phyloP scores from a whole-genome alignment of 257 asterid genomes.

The Nicotiana tomentosiformis region DNA sequence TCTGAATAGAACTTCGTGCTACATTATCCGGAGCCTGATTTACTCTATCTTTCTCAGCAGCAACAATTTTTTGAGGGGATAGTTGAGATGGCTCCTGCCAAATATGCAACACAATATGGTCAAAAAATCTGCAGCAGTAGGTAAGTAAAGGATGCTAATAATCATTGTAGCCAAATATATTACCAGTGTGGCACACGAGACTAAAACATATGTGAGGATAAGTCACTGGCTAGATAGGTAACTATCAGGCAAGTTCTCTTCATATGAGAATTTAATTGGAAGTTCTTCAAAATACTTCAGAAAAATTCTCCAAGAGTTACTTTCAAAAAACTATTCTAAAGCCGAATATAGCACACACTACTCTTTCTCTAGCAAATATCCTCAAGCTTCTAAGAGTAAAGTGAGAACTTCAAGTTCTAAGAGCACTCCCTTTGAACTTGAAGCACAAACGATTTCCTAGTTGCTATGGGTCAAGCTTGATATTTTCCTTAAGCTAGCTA shows the following conservation, averaged over 20 bases:
- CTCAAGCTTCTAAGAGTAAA: not conserved
- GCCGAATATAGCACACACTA: not conserved
- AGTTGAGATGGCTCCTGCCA: slow-evolving; percentile 39
- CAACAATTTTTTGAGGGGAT: slow-evolving; percentile 14
- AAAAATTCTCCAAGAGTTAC: not conserved
- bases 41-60: slow-evolving; percentile 19
- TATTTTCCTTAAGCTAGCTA: not conserved
- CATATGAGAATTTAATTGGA: not conserved
- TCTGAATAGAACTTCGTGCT: slow-evolving; percentile 15
- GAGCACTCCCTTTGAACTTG: not conserved
- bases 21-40: slow-evolving; percentile 7
- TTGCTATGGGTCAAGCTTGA: not conserved
- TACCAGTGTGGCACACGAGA: not conserved
- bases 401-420: not conserved
- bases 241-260: not conserved
- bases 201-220: not conserved
- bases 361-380: not conserved
- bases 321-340: not conserved
- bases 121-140: not conserved
- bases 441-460: not conserved
- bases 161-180: not conserved
- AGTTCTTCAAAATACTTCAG: not conserved
- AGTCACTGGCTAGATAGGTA: not conserved
- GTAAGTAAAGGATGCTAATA: not conserved
- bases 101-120: not conserved